Conservation (phyloP, 2,329 filamentous ascomycete genomes). For the Epichloe sylvatica region DNA sequence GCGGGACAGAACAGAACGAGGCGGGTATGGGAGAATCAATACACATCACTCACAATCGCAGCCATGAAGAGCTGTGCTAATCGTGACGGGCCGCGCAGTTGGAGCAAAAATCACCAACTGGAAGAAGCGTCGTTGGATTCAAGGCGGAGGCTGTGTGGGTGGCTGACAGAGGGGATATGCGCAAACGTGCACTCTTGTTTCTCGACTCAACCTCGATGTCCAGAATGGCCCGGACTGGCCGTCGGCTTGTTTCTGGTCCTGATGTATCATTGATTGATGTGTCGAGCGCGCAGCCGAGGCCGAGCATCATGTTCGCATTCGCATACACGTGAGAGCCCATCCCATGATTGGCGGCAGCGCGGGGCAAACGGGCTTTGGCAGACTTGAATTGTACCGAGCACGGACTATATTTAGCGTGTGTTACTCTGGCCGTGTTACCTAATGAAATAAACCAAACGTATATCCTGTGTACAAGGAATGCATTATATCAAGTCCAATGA, state of each 20-base stretch:
- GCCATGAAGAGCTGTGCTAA: conserved; percentile 18
- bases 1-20: background rate
- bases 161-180: too few relatives aligned
- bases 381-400: too few relatives aligned
- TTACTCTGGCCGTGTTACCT: too few relatives aligned
- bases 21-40: background rate
- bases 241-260: too few relatives aligned
- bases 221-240: too few relatives aligned
- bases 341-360: background rate
- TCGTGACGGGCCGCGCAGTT: background rate
- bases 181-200: too few relatives aligned
- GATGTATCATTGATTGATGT: background rate
- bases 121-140: background rate
- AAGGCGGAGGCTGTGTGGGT: too few relatives aligned
- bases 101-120: background rate
- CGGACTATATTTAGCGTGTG: too few relatives aligned
- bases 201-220: too few relatives aligned
- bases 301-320: background rate
- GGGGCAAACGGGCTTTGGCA: background rate
- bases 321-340: conserved; percentile 1
- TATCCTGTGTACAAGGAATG: too few relatives aligned
- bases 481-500: too few relatives aligned
- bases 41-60: conserved; percentile 19
- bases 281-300: conserved; percentile 1
- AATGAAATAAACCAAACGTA: too few relatives aligned